Percentiles rank a stretch among this genome's conserved stretches.
These are phyloP conservation scores for Fusarium tricinctum DNA, from an alignment of 2,329 filamentous ascomycete genomes.

Conservation along the genomic window DNA sequence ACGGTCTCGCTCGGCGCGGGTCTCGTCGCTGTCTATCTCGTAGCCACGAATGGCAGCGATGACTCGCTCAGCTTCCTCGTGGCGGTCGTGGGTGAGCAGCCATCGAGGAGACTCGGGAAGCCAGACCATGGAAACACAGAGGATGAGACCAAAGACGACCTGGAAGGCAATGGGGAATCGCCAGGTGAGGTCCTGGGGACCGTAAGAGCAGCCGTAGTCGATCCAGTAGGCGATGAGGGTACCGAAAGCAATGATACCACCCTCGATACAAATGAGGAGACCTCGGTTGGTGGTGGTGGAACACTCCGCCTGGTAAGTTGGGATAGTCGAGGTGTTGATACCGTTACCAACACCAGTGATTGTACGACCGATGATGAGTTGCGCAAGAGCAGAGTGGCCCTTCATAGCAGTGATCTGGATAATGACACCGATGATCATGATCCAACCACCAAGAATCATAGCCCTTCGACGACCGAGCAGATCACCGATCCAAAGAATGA, in stretches of 20 bases:
- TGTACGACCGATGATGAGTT: slow-evolving; percentile 65
- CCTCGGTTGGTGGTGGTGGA: slow-evolving; percentile 66
- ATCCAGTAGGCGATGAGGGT: slow-evolving; percentile 62
- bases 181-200: slow-evolving; percentile 63
- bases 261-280: slow-evolving; percentile 66
- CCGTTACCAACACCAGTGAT: slow-evolving; percentile 68
- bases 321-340: slow-evolving; percentile 64
- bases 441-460: slow-evolving; percentile 67
- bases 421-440: slow-evolving; percentile 72
- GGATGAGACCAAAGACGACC: slow-evolving; percentile 58
- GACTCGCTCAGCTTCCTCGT: slow-evolving; percentile 56
- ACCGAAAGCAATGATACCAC: slow-evolving; percentile 59
- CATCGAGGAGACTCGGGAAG: slow-evolving; percentile 63
- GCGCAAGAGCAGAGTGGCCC: slow-evolving; percentile 57
- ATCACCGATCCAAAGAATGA: slow-evolving; percentile 68
- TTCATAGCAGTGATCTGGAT: slow-evolving; percentile 66
- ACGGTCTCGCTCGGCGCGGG: slow-evolving; percentile 69
- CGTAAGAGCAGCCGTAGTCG: slow-evolving; percentile 59
- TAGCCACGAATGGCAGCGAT: slow-evolving; percentile 52
- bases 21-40: slow-evolving; percentile 68
- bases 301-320: slow-evolving; percentile 69
- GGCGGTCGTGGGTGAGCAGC: slow-evolving; percentile 63
- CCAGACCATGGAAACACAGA: slow-evolving; percentile 60
- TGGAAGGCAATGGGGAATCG: slow-evolving; percentile 66
- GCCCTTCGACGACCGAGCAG: slow-evolving; percentile 64